Evolutionary conservation across 1,139 yeast species (phyloP).

Genomic region (Zygosaccharomyces sapae): DNA sequence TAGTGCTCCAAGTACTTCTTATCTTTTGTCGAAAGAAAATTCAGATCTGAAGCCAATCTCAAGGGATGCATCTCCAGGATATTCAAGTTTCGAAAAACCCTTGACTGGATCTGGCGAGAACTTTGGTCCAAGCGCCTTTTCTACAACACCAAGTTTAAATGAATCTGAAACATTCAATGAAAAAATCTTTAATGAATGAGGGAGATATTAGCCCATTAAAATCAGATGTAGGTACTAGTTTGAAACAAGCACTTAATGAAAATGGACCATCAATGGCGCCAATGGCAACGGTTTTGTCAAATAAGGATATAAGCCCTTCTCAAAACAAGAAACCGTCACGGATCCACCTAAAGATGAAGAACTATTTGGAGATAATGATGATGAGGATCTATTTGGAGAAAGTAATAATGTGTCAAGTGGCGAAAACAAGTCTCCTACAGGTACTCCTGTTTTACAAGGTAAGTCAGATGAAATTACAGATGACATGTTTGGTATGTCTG

Average conservation of each 20-base stretch:
- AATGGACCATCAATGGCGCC: neutral
- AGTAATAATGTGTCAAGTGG: conserved; percentile 26
- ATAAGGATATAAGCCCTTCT: neutral
- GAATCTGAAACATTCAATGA: conserved; percentile 25
- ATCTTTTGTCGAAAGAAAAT: conserved; percentile 10
- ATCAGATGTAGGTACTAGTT: conserved; percentile 10
- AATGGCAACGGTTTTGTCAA: conserved; percentile 2
- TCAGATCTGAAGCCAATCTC: conserved; percentile 18
- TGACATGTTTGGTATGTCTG: conserved; percentile 36
- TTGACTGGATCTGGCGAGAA: conserved; percentile 20
- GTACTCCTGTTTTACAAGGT: conserved; percentile 10
- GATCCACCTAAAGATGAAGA: conserved; percentile 25
- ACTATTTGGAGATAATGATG: conserved; percentile 27
- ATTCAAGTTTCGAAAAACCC: conserved; percentile 16
- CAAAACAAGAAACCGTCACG: conserved; percentile 13
- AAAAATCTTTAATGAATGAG: conserved; percentile 15
- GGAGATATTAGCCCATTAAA: conserved; percentile 18
- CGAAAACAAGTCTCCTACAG: conserved; percentile 11
- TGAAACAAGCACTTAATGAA: conserved; percentile 6
- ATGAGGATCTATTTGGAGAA: conserved; percentile 36
- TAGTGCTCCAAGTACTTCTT: conserved; percentile 15
- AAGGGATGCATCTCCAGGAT: conserved; percentile 19
- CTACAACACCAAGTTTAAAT: conserved; percentile 27
- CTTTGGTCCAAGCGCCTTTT: conserved; percentile 22
- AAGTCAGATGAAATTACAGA: conserved; percentile 33